Percentiles rank a stretch among this genome's conserved stretches.
These are phyloP conservation scores for Ramularia collo-cygni DNA, from an alignment of 2,329 filamentous ascomycete species.

Conservation along the genomic window DNA sequence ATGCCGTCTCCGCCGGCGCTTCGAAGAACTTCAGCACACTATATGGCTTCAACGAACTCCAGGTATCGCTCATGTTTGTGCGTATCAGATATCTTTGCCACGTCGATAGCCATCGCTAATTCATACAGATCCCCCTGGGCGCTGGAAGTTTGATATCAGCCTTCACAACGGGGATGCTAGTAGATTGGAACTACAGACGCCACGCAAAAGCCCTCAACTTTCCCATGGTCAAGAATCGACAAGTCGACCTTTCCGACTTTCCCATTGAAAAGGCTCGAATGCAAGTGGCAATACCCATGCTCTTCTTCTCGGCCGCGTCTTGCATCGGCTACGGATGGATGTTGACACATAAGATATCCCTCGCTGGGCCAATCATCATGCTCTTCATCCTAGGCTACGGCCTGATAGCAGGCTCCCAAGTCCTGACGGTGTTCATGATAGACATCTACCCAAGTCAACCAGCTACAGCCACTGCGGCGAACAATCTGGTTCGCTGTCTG, in stretches of 20 bases:
- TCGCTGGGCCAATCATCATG: slow-evolving; percentile 40
- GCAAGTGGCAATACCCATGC: slow-evolving; percentile 32
- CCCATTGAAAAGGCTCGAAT: slow-evolving; percentile 42
- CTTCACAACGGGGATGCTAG: slow-evolving; percentile 39
- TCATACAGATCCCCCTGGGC: slow-evolving; percentile 34
- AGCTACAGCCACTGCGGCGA: slow-evolving; percentile 36
- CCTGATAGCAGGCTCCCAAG: slow-evolving; percentile 54
- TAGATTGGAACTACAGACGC: slow-evolving; percentile 68
- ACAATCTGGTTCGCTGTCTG: slow-evolving; percentile 30
- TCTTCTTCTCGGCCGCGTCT: slow-evolving; percentile 26
- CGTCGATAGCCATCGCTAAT: no score
- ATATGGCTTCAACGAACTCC: slow-evolving; percentile 28
- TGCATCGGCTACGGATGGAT: slow-evolving; percentile 39
- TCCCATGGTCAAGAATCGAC: slow-evolving; percentile 52
- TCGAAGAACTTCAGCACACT: slow-evolving; percentile 36
- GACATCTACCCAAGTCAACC: slow-evolving; percentile 37
- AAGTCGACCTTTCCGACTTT: slow-evolving; percentile 44
- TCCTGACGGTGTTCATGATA: slow-evolving; percentile 36
- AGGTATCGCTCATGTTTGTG: no score
- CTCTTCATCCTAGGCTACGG: slow-evolving; percentile 48
- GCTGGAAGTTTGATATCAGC: slow-evolving; percentile 33
- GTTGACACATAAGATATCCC: slow-evolving; percentile 28
- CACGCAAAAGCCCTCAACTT: slow-evolving; percentile 56
- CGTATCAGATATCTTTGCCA: no score
- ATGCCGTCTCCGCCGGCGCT: slow-evolving; percentile 40